These are phyloP conservation scores for Neofusicoccum parvum DNA, from an alignment of 2,329 filamentous ascomycete genomes.

Conservation along the genomic window DNA sequence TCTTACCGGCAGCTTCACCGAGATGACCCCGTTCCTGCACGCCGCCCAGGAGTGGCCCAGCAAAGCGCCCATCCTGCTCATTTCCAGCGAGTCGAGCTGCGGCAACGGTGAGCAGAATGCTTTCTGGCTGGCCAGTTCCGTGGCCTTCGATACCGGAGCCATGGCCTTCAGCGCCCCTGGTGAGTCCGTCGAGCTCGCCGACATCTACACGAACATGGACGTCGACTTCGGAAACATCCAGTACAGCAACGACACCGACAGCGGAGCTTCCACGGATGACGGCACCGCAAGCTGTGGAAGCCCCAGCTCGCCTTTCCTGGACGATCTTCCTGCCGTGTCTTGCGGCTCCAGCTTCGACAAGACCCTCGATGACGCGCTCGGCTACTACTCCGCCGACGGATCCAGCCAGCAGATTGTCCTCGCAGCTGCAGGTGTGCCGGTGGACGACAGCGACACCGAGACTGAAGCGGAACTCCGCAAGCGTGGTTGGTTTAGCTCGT, in stretches of 20 bases:
- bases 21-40: slow-evolving; percentile 15
- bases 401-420: slow-evolving; percentile 13
- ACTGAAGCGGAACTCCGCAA: neutral
- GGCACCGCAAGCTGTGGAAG: neutral
- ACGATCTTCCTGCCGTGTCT: slow-evolving; percentile 21
- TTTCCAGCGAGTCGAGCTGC: slow-evolving; percentile 21
- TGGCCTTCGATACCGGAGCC: slow-evolving; percentile 18
- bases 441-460: neutral
- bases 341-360: slow-evolving; percentile 22
- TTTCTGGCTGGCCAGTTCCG: slow-evolving; percentile 21
- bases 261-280: neutral
- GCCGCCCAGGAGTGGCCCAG: slow-evolving; percentile 13
- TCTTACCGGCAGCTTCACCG: slow-evolving; percentile 15
- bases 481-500: neutral
- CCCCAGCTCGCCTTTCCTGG: slow-evolving; percentile 12
- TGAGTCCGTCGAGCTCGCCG: slow-evolving; percentile 5
- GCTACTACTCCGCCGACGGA: slow-evolving; percentile 18
- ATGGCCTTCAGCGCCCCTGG: slow-evolving; percentile 20
- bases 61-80: slow-evolving; percentile 17
- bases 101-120: slow-evolving; percentile 20
- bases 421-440: neutral
- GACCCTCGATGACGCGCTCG: slow-evolving; percentile 21
- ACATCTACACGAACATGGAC: slow-evolving; percentile 10
- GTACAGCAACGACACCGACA: neutral
- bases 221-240: slow-evolving; percentile 21